Evolutionary conservation across 805 yeast species (phyloP).

Genomic region (Myxozyma nipponensis): DNA sequence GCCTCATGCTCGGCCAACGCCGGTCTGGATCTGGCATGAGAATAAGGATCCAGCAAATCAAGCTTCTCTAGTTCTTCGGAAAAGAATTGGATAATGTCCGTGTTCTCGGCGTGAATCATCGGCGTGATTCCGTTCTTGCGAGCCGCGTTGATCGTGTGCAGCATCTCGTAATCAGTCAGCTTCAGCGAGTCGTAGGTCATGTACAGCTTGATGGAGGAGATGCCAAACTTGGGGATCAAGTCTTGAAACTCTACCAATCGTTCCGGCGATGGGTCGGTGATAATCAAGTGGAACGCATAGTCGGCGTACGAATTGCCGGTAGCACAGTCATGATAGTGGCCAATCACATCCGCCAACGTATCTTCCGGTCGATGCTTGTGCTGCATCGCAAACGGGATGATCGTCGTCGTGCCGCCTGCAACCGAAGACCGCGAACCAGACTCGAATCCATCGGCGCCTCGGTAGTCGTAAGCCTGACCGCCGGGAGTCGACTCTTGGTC

Average conservation of each 20-base stretch:
- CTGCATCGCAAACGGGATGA: constrained; percentile 48
- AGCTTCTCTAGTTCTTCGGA: constrained; percentile 42
- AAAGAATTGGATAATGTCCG: constrained; percentile 45
- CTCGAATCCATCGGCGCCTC: constrained; percentile 44
- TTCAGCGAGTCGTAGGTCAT: constrained; percentile 47
- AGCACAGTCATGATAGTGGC: constrained; percentile 37
- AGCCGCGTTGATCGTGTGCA: constrained; percentile 42
- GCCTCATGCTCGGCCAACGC: constrained; percentile 50
- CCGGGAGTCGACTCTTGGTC: constrained; percentile 44
- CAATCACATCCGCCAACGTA: constrained; percentile 33
- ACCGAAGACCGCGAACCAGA: constrained; percentile 46
- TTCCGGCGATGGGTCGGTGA: constrained; percentile 39
- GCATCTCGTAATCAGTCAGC: constrained; percentile 42
- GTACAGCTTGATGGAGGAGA: constrained; percentile 45
- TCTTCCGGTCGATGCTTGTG: constrained; percentile 37
- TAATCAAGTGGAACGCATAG: constrained; percentile 48
- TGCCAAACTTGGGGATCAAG: constrained; percentile 40
- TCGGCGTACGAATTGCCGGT: constrained; percentile 42
- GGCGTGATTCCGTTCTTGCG: constrained; percentile 46
- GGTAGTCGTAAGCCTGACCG: constrained; percentile 22
- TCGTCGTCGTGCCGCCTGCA: constrained; percentile 53
- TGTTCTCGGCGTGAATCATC: constrained; percentile 52
- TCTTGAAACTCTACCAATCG: constrained; percentile 38
- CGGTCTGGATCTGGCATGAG: constrained; percentile 49
- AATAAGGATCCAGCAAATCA: constrained; percentile 43